Percentiles rank a stretch among this genome's conserved stretches.
These are phyloP conservation scores for Neurospora sp. DNA, from an alignment of 2,329 filamentous ascomycete species.

Conservation along the genomic window DNA sequence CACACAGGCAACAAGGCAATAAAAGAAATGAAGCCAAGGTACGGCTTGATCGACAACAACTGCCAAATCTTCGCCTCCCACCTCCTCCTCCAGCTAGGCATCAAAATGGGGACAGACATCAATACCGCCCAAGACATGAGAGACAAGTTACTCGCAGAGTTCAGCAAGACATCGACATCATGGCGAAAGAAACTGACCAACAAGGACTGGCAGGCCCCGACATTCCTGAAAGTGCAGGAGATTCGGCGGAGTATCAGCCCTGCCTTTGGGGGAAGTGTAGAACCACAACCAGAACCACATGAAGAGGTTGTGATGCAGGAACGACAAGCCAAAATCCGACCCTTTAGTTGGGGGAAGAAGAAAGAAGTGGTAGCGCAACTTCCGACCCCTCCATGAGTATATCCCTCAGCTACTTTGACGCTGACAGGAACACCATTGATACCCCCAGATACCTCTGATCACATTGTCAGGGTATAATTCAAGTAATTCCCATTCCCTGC, in stretches of 20 bases:
- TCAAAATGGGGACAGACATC: not conserved
- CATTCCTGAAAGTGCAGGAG: not conserved
- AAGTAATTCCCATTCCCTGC: constrained; percentile 39
- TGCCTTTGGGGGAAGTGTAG: not conserved
- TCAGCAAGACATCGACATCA: not conserved
- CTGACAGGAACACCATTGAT: not conserved
- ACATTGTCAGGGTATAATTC: constrained; percentile 32
- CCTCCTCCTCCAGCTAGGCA: not conserved
- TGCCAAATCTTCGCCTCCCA: constrained; percentile 43
- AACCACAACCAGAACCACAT: not conserved
- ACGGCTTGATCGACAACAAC: constrained; percentile 51
- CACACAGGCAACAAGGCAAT: constrained; percentile 40
- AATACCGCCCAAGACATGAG: not conserved
- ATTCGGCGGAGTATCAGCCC: not conserved
- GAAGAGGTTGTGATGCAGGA: not conserved
- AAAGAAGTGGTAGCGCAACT: not conserved
- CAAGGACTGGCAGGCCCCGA: not conserved
- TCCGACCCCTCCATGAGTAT: not conserved
- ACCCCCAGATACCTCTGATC: not conserved
- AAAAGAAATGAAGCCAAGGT: constrained; percentile 39
- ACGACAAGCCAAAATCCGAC: not conserved
- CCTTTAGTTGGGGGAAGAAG: not conserved
- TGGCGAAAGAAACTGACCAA: not conserved
- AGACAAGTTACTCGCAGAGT: not conserved
- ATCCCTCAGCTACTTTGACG: not conserved